These are phyloP conservation scores for Lactarius psammicola DNA, from an alignment of 768 basidiomycete species.

Conservation along the genomic window DNA sequence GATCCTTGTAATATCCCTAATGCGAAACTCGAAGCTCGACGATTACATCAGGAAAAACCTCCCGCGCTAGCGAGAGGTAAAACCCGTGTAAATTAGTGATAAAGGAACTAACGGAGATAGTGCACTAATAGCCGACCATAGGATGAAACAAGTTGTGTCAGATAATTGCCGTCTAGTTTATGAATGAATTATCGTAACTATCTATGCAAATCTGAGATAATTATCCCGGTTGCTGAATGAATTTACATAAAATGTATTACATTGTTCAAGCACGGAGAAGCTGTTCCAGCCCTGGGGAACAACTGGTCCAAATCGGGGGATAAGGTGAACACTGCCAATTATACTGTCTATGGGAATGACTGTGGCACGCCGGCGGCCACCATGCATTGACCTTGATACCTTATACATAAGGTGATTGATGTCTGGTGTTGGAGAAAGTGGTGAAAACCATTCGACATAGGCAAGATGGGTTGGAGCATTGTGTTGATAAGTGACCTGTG, in stretches of 20 bases:
- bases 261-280: not conserved
- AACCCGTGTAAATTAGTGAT: not conserved
- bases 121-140: not conserved
- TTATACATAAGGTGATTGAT: not conserved
- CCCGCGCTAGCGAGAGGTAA: not conserved
- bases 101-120: not conserved
- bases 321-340: not conserved
- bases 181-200: too few relatives aligned
- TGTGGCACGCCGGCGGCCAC: not conserved
- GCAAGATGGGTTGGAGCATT: too few relatives aligned
- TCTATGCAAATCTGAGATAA: not conserved
- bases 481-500: too few relatives aligned
- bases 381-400: not conserved
- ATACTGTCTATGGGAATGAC: not conserved
- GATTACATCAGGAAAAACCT: slow-evolving; percentile 8
- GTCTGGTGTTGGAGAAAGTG: not conserved
- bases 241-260: not conserved
- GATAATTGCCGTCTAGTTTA: not conserved
- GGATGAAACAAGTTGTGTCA: not conserved
- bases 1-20: too few relatives aligned
- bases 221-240: not conserved
- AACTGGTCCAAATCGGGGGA: not conserved
- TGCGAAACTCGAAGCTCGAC: too few relatives aligned
- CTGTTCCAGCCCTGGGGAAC: not conserved
- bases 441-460: too few relatives aligned